Base-by-base conservation (phyloP, 768 basidiomycete genomes). In the Mycena pura region DNA sequence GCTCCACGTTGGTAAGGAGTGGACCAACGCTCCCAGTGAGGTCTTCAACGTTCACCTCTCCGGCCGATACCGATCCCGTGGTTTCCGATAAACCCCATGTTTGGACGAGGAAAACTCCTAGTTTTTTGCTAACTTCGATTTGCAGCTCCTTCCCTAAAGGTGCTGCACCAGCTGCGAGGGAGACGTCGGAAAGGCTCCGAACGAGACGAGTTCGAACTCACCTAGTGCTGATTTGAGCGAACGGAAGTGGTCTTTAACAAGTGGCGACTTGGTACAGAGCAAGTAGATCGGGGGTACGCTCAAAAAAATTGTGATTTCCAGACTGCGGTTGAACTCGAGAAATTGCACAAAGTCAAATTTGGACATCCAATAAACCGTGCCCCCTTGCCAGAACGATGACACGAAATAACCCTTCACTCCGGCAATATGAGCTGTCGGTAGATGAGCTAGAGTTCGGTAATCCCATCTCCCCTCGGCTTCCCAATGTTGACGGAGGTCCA, bases 41-140 rank as follows among this genome's bases (percentile, higher is more conserved):
- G 13, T 64, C 63, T 52, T 55, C 58, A 15, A 44, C 5, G 24
- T 52, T 31, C 6, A 60, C 27, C 6, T 59, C 57, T 2, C 57
- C 52, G n/a, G 51, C 46, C 10, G 63, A 38, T 6, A 43, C 52
- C 24, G 43, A 32, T 24, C 57, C 63, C 17, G 58, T 56, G 21
- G 58, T 60, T 36, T 64, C 63, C 2, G 57, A 50, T 25, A 64
- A 25, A n/a, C 58, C 63, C 63, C 63, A 64, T 1, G 63, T 64
- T 29, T 64, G 60, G 11, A 38, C 44, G 19, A 65, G 50, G 43
- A 43, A 46, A 10, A 62, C 41, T 7, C 60, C 60, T 13, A 61
- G 51, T 19, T 57, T 60, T 21, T 65, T 52, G 43, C 55, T 48
- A 27, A 49, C 64, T 10, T 38, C 21, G 47, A 40, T 34, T 34